Evolutionary conservation across 495 filamentous ascomycete genomes (phyloP), one percentile per base, ranked within the genome.

Genomic region (Penicillium simplicissimum): DNA sequence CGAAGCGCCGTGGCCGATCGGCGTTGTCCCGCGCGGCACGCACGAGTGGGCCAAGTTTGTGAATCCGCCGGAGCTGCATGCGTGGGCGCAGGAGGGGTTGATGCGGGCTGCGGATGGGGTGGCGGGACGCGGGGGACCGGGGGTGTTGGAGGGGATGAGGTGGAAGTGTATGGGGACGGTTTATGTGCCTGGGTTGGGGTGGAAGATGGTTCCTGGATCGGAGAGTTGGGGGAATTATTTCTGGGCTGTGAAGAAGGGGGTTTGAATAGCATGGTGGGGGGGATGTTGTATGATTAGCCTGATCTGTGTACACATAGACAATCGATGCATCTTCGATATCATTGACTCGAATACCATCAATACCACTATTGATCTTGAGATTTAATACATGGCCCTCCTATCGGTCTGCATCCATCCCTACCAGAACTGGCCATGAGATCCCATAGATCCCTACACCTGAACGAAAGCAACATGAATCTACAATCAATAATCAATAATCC

Each of bases 11-110:
- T 81, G 95, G 76, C 74, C 97, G 4, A 72, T 96, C 49, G 78
- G 90, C 19, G 88, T 98, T 58, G 95, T 98, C 58, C 95, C 95
- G 21, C 83, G 84, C 55, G 95, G 95, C 0, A 97, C 95, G 55
- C 95, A 98, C 72, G 92, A 97, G 67, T 98, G 95, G 95, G 77
- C 77, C 15, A 96, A 97, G 73, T 98, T 98, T 72, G 86, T 98
- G 28, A 96, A 96, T 69, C 90, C 89, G 66, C 79, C 84, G 17
- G 95, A 98, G 81, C 58, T 98, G 70, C 76, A 85, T 64, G 80
- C 62, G 3, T 91, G 84, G 81, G 81, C 83, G 64, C 69, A 67
- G 62, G 76, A 80, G 60, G 79, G 71, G 21, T 48, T 79, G 64
- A 77, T 78, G 75, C 66, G 74, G 40, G 68, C 61, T 47, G 57